A percentile compares a stretch with the other conserved stretches of the same genome.
Conservation (phyloP, 495 filamentous ascomycete species). For the Talaromyces borbonicus region DNA sequence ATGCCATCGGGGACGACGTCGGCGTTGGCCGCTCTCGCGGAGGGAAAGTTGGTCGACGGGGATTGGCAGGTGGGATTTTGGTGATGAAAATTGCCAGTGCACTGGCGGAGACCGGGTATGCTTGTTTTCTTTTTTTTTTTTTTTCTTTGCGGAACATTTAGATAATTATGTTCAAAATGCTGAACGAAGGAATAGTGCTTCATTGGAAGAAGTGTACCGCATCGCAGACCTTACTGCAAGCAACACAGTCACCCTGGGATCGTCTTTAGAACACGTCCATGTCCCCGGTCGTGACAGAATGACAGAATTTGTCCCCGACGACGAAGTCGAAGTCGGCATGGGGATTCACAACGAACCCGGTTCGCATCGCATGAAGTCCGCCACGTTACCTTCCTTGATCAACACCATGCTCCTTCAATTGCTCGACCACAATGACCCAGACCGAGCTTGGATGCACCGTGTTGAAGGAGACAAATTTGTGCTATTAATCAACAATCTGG, state of each 20-base stretch:
- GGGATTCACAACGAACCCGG: slow-evolving; percentile 97
- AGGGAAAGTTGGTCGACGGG: slow-evolving; percentile 86
- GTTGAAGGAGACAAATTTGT: slow-evolving; percentile 54
- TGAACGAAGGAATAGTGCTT: too few species aligned
- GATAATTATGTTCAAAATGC: too few species aligned
- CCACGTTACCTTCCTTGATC: slow-evolving; percentile 61
- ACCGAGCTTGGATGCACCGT: slow-evolving; percentile 69
- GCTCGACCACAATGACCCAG: slow-evolving; percentile 66
- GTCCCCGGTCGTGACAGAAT: slow-evolving; percentile 63
- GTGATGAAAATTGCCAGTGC: slow-evolving; percentile 86
- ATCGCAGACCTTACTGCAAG: slow-evolving; percentile 61
- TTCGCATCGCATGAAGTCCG: slow-evolving; percentile 54
- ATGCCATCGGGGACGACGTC: slow-evolving; percentile 92
- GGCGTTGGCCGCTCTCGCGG: slow-evolving; percentile 74
- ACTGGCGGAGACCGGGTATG: slow-evolving; percentile 61
- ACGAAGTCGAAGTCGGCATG: slow-evolving; percentile 93
- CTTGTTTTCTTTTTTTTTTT: slow-evolving; percentile 12
- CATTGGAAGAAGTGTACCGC: slow-evolving; percentile 55
- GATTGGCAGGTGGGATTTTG: slow-evolving; percentile 83
- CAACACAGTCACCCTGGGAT: slow-evolving; percentile 80
- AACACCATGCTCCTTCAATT: slow-evolving; percentile 71
- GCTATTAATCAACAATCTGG: slow-evolving; percentile 85
- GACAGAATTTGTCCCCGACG: slow-evolving; percentile 45
- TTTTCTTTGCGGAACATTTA: slow-evolving; percentile 5
- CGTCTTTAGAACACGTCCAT: slow-evolving; percentile 81